phyloP scores from a whole-genome alignment of 768 basidiomycete species.

The Collybiopsis luxurians region DNA sequence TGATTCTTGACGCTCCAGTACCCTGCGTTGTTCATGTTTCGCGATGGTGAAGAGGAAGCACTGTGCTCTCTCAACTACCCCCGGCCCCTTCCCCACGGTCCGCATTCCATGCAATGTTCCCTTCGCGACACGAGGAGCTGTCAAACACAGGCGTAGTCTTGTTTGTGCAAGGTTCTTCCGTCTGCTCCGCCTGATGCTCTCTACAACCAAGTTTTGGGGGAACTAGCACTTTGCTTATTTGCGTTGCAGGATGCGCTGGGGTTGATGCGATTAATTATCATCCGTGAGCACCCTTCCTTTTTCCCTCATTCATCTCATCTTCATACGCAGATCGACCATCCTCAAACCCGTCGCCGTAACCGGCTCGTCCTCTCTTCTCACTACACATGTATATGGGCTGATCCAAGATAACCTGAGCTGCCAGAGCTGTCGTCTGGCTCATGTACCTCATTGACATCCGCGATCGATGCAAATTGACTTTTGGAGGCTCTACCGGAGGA shows the following conservation, averaged over 20 bases:
- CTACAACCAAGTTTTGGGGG: no score
- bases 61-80: no score
- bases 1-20: conserved; percentile 32
- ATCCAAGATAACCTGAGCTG: conserved; percentile 33
- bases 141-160: no score
- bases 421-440: conserved; percentile 43
- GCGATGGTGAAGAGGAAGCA: no score
- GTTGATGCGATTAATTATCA: conserved; percentile 46
- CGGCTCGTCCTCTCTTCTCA: conserved; percentile 26
- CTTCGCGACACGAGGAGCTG: no score
- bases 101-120: conserved; percentile 30
- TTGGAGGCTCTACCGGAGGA: conserved; percentile 35
- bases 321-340: conserved; percentile 32
- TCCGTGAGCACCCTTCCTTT: conserved; percentile 19
- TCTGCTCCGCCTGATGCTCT: no score
- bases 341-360: conserved; percentile 45
- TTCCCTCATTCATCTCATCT: neutral
- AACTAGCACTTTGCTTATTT: conserved; percentile 41
- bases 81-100: conserved; percentile 26
- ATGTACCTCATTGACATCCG: conserved; percentile 38
- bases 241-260: conserved; percentile 43
- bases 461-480: conserved; percentile 38
- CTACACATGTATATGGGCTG: conserved; percentile 49
- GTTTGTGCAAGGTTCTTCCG: no score
- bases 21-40: no score